phyloP scores from a whole-genome alignment of 768 basidiomycete genomes.

The Suillus brevipes region DNA sequence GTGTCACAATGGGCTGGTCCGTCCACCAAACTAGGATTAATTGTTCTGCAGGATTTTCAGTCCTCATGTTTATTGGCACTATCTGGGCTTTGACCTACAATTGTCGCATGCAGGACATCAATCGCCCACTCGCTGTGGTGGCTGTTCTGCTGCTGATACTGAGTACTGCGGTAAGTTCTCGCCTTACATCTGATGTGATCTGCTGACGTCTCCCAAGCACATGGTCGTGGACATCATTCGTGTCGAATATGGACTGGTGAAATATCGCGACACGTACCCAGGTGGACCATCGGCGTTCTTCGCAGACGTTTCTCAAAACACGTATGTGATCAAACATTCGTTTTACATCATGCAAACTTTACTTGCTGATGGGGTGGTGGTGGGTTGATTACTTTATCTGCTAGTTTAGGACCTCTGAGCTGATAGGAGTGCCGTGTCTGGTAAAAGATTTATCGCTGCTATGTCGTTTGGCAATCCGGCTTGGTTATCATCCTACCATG shows the following conservation, averaged over 20 bases:
- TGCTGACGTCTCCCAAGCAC: slow-evolving; percentile 10
- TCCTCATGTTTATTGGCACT: slow-evolving; percentile 9
- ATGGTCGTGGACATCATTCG: slow-evolving; percentile 17
- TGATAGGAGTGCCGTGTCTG: neutral
- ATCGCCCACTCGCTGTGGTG: slow-evolving; percentile 14
- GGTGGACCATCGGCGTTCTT: slow-evolving; percentile 28
- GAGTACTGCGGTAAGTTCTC: slow-evolving; percentile 21
- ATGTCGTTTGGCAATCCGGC: slow-evolving; percentile 14
- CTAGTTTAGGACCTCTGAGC: neutral
- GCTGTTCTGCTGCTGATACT: slow-evolving; percentile 19
- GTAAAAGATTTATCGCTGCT: slow-evolving; percentile 18
- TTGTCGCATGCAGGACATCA: slow-evolving; percentile 1
- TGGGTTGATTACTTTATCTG: slow-evolving; percentile 4
- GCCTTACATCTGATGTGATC: neutral
- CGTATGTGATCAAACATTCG: slow-evolving; percentile 5
- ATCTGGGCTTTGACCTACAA: slow-evolving; percentile 17
- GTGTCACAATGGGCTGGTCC: neutral
- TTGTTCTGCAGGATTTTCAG: neutral
- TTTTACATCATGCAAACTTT: slow-evolving; percentile 14
- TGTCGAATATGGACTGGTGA: slow-evolving; percentile 20
- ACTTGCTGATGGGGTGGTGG: slow-evolving; percentile 9
- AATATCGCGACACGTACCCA: slow-evolving; percentile 18
- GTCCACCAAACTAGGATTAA: neutral
- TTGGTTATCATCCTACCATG: slow-evolving; percentile 11
- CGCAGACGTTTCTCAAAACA: slow-evolving; percentile 18